Evolutionary conservation across 129 eudicot genomes (phyloP).

Genomic region (Calendula officinalis): DNA sequence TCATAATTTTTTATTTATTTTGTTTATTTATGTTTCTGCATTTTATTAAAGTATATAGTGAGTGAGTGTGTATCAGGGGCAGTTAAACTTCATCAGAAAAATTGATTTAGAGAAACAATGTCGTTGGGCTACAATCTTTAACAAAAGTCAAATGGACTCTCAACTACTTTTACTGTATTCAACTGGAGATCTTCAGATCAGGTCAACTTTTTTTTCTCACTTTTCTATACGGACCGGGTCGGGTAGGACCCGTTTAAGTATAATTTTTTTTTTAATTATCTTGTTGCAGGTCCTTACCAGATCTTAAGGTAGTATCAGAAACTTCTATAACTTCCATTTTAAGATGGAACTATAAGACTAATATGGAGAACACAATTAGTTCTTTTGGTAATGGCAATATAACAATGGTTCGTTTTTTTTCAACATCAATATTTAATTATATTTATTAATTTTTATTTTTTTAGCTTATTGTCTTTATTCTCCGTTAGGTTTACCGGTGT

Average conservation of each 20-base stretch:
- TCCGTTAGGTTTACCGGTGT: constrained; percentile 66
- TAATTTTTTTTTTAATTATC: background rate
- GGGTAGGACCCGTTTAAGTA: no score
- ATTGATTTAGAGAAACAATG: constrained; percentile 54
- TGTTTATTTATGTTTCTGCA: constrained; percentile 1
- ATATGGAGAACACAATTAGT: constrained; percentile 74
- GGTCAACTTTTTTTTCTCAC: constrained; percentile 39
- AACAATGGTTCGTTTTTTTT: constrained; percentile 59
- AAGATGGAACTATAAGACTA: constrained; percentile 81
- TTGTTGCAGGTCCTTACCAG: constrained; percentile 72
- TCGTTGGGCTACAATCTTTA: constrained; percentile 65
- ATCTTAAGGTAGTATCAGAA: constrained; percentile 60
- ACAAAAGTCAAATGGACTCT: constrained; percentile 42
- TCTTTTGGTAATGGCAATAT: constrained; percentile 67
- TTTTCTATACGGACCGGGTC: background rate
- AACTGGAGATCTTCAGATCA: constrained; percentile 73
- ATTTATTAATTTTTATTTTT: background rate
- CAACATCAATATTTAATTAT: constrained; percentile 10
- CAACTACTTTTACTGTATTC: constrained; percentile 69
- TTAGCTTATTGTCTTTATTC: constrained; percentile 17
- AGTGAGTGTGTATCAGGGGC: constrained; percentile 70
- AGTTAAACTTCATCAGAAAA: constrained; percentile 33
- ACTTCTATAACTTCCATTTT: constrained; percentile 66
- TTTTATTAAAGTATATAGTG: constrained; percentile 13
- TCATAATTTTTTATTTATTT: constrained; percentile 12